Conservation (phyloP, 2,329 filamentous ascomycete species). For the Fusarium begoniae region DNA sequence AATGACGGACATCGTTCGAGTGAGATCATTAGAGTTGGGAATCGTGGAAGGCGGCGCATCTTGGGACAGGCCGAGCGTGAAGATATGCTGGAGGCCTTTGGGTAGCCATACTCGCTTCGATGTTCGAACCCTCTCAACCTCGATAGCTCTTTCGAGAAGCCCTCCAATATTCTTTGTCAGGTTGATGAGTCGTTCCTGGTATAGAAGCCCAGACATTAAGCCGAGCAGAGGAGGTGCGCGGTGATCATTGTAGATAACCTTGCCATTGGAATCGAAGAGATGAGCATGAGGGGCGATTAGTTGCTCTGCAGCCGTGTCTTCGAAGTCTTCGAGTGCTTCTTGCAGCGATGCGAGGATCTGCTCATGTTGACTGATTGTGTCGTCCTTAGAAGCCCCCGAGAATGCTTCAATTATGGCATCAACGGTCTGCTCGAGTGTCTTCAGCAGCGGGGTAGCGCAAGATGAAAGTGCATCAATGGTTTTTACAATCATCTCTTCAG, state of each 20-base stretch:
- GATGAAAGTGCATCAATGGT: neutral
- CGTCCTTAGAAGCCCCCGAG: neutral
- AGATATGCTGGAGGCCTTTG: slow-evolving; percentile 2
- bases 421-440: neutral
- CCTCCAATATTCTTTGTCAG: neutral
- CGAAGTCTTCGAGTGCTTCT: slow-evolving; percentile 6
- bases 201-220: slow-evolving; percentile 10
- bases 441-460: neutral
- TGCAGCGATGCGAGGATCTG: neutral
- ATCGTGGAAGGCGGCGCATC: slow-evolving; percentile 16
- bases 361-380: neutral
- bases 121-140: slow-evolving; percentile 3
- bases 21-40: neutral
- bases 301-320: slow-evolving; percentile 5
- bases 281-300: slow-evolving; percentile 4
- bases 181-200: slow-evolving; percentile 9
- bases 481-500: slow-evolving; percentile 13
- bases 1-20: neutral
- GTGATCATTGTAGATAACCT: neutral
- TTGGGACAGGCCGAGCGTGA: neutral
- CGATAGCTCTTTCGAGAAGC: neutral
- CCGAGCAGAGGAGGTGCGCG: slow-evolving; percentile 9
- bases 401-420: neutral
- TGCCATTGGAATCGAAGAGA: slow-evolving; percentile 6
- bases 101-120: slow-evolving; percentile 3